phyloP scores from a whole-genome alignment of 75 land plant species.

The Cryptomeria japonica region DNA sequence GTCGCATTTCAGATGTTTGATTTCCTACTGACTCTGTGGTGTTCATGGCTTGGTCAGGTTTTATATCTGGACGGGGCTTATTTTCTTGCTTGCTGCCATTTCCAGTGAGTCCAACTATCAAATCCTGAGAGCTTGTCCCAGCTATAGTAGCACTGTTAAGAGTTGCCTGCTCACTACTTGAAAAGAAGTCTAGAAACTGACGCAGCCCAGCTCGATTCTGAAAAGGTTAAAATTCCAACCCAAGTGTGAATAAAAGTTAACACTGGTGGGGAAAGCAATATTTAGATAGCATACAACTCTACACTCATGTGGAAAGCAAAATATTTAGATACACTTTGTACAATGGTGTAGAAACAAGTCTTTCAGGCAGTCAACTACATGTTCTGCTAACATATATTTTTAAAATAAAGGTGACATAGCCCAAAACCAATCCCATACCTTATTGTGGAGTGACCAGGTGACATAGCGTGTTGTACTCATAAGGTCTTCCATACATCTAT shows the following conservation, averaged over 20 bases:
- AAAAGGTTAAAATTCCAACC: constrained; percentile 7
- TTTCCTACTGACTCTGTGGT: constrained; percentile 32
- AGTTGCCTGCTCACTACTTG: constrained; percentile 54
- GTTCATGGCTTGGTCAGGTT: constrained; percentile 30
- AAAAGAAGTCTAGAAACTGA: constrained; percentile 85
- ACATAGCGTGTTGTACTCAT: constrained; percentile 97
- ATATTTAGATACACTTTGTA: not conserved
- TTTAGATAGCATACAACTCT: too few relatives aligned
- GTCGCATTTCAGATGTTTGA: constrained; percentile 73
- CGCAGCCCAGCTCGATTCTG: constrained; percentile 93
- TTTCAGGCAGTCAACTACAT: not conserved
- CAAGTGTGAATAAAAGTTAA: not conserved
- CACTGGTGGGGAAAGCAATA: too few relatives aligned
- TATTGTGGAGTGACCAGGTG: constrained; percentile 94
- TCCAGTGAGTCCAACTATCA: constrained; percentile 21
- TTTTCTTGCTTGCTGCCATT: constrained; percentile 73
- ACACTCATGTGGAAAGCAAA: not conserved
- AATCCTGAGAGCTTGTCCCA: constrained; percentile 33
- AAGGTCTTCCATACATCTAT: constrained; percentile 98
- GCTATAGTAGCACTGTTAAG: constrained; percentile 11
- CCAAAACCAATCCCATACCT: constrained; percentile 37
- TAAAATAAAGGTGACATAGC: too few relatives aligned
- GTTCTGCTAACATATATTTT: not conserved
- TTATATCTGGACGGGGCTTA: constrained; percentile 53
- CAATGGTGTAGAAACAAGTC: not conserved